Conservation (phyloP, 2,329 filamentous ascomycete genomes). For the Ophiostoma montium region DNA sequence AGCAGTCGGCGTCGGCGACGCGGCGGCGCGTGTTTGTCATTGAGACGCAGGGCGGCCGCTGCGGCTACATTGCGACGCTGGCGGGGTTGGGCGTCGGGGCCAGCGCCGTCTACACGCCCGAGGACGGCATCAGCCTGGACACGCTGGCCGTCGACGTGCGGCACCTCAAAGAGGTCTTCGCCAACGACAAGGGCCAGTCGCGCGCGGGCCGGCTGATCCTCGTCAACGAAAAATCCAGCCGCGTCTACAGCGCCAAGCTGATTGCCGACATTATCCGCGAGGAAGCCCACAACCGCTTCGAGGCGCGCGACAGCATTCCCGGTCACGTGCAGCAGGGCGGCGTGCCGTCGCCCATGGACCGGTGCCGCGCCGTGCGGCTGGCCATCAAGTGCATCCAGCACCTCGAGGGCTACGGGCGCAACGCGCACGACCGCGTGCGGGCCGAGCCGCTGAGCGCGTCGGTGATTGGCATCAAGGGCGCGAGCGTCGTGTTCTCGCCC, state of each 20-base stretch:
- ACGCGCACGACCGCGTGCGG: conserved; percentile 51
- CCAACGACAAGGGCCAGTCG: conserved; percentile 71
- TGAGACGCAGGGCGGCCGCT: conserved; percentile 90
- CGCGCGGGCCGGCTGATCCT: conserved; percentile 87
- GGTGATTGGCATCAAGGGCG: conserved; percentile 88
- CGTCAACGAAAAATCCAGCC: conserved; percentile 89
- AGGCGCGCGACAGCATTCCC: conserved; percentile 79
- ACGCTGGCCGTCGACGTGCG: conserved; percentile 87
- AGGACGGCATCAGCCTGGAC: conserved; percentile 86
- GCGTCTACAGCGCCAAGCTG: conserved; percentile 80
- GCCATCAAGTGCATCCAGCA: conserved; percentile 92
- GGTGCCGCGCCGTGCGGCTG: conserved; percentile 78
- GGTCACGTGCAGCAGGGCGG: conserved; percentile 93
- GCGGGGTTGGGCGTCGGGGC: conserved; percentile 87
- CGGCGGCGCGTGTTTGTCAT: conserved; percentile 92
- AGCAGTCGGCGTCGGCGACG: conserved; percentile 89
- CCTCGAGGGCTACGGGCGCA: conserved; percentile 61
- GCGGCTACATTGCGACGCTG: conserved; percentile 83
- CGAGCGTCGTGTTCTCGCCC: conserved; percentile 72
- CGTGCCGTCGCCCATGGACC: conserved; percentile 89
- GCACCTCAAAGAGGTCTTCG: conserved; percentile 75
- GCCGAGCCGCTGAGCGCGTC: conserved; percentile 58
- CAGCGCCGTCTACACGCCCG: conserved; percentile 86
- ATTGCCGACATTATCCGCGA: conserved; percentile 94
- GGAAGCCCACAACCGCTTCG: conserved; percentile 82